Evolutionary conservation across 805 yeast genomes (phyloP).

Genomic region (Zygotorulaspora sp.): DNA sequence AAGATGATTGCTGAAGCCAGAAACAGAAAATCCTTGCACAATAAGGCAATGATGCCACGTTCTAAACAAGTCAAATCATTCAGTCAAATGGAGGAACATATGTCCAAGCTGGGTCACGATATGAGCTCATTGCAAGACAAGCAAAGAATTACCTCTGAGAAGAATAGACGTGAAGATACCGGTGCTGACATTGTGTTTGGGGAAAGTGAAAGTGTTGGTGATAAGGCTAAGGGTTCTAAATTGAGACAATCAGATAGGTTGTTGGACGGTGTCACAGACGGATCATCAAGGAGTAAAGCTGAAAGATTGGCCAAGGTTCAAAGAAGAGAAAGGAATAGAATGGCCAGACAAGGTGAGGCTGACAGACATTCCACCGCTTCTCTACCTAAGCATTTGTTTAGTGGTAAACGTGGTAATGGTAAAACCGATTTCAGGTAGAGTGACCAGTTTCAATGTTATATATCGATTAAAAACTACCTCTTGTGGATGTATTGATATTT

Average conservation of each 20-base stretch:
- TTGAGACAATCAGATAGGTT: constrained; percentile 69
- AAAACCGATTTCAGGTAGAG: constrained; percentile 73
- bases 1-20: constrained; percentile 86
- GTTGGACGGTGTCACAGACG: constrained; percentile 81
- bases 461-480: neutral
- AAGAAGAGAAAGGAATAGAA: constrained; percentile 89
- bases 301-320: constrained; percentile 82
- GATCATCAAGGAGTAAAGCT: constrained; percentile 74
- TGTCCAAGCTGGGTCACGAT: constrained; percentile 88
- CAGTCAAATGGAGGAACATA: constrained; percentile 79
- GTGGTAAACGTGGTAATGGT: constrained; percentile 97
- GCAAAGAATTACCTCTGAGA: constrained; percentile 38
- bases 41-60: constrained; percentile 84
- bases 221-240: constrained; percentile 38
- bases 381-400: constrained; percentile 88
- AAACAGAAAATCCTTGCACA: constrained; percentile 79
- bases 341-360: constrained; percentile 91
- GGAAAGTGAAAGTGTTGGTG: constrained; percentile 38
- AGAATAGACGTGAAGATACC: constrained; percentile 41
- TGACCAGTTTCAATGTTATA: too few species aligned
- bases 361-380: constrained; percentile 86
- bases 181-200: constrained; percentile 81
- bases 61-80: constrained; percentile 75
- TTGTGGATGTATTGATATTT: neutral
- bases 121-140: constrained; percentile 58